These are phyloP conservation scores for Miscanthus sacchariflorus DNA, from an alignment of 202 grass and related monocot species.

Conservation along the genomic window DNA sequence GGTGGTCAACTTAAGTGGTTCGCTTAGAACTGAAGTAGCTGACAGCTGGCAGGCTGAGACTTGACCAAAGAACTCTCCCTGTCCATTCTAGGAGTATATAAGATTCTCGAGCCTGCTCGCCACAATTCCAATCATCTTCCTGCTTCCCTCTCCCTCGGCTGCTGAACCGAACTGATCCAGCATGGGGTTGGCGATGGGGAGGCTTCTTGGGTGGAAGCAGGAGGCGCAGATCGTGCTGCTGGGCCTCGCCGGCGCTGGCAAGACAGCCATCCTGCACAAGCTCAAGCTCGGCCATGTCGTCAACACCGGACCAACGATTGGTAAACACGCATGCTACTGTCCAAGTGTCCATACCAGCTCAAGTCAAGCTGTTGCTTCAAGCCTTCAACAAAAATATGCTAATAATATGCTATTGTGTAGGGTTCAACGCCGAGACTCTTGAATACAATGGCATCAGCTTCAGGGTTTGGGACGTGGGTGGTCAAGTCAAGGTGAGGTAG, in stretches of 20 bases:
- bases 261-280: not conserved
- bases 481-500: constrained; percentile 46
- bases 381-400: not conserved
- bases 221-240: not conserved
- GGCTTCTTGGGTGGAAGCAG: not conserved
- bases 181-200: not conserved
- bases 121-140: not conserved
- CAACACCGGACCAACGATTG: not conserved
- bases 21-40: not conserved
- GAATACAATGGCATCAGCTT: constrained; percentile 63
- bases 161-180: not conserved
- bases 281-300: not conserved
- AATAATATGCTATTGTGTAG: not conserved
- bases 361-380: not conserved
- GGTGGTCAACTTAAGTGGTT: not conserved
- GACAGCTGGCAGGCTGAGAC: not conserved
- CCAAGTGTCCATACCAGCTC: not conserved
- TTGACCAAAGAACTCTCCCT: not conserved
- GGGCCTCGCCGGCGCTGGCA: not conserved
- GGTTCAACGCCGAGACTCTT: constrained; percentile 56
- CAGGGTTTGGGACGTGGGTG: constrained; percentile 62
- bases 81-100: not conserved
- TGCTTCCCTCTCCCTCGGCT: not conserved
- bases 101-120: not conserved
- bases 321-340: not conserved